phyloP scores from a whole-genome alignment of 768 basidiomycete genomes.

The Sporobolomyces roseus region DNA sequence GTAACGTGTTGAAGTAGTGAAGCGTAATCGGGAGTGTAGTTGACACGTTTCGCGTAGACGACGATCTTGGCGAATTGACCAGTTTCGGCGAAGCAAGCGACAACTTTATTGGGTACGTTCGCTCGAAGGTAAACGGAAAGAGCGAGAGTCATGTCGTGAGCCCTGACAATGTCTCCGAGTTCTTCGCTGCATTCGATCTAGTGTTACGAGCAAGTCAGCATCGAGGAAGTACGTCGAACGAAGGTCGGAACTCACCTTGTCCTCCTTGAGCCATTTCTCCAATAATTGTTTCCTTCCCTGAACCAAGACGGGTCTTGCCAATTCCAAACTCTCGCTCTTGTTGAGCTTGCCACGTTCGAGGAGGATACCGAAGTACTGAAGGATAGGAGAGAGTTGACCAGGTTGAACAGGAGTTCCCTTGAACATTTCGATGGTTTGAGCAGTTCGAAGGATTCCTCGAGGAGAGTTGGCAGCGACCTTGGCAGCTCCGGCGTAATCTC shows the following conservation, averaged over 20 bases:
- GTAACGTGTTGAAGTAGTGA: slow-evolving; percentile 90
- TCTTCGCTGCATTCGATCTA: slow-evolving; percentile 98
- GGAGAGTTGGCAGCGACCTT: slow-evolving; percentile 98
- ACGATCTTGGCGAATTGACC: slow-evolving; percentile 98
- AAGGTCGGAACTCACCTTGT: slow-evolving; percentile 63
- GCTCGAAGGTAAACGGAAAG: slow-evolving; percentile 96
- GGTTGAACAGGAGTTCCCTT: slow-evolving; percentile 87
- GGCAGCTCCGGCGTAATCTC: slow-evolving; percentile 88
- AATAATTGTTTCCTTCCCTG: slow-evolving; percentile 94
- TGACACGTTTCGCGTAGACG: slow-evolving; percentile 94
- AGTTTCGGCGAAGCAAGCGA: slow-evolving; percentile 95
- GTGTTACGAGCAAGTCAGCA: not conserved
- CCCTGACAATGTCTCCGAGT: slow-evolving; percentile 90
- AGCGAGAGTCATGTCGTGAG: slow-evolving; percentile 93
- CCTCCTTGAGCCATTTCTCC: slow-evolving; percentile 99
- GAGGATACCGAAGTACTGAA: slow-evolving; percentile 98
- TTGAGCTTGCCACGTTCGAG: slow-evolving; percentile 98
- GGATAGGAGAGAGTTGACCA: slow-evolving; percentile 86
- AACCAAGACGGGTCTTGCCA: slow-evolving; percentile 89
- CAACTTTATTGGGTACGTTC: slow-evolving; percentile 94
- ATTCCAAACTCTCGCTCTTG: slow-evolving; percentile 88
- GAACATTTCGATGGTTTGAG: slow-evolving; percentile 93
- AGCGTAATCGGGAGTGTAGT: slow-evolving; percentile 86
- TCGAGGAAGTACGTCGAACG: not conserved
- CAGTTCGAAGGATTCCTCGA: slow-evolving; percentile 89